Conservation (phyloP, 495 filamentous ascomycete species). For the Neurospora sp. region DNA sequence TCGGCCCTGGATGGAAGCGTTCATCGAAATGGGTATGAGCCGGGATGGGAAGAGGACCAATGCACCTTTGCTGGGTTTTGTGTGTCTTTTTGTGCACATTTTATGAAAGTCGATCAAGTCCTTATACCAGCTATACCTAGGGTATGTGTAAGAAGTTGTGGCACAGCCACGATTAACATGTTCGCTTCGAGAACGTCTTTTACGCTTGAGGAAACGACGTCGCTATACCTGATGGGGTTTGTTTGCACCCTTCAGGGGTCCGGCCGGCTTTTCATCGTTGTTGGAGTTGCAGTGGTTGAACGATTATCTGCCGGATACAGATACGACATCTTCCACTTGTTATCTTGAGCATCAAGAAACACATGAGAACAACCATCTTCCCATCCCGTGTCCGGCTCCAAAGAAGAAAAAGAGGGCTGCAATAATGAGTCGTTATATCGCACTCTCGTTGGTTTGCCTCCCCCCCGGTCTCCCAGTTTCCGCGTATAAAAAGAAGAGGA, state of each 20-base stretch:
- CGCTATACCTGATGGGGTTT: not conserved
- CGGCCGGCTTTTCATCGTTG: not conserved
- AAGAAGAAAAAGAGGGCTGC: not conserved
- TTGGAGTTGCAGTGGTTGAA: not conserved
- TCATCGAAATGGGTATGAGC: not conserved
- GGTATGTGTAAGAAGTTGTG: not conserved
- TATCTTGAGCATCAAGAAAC: not conserved
- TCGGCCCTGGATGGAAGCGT: not conserved
- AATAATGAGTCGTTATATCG: not conserved
- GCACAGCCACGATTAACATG: not conserved
- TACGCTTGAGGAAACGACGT: not conserved
- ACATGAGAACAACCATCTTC: not conserved
- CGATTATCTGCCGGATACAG: not conserved
- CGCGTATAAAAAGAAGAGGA: not conserved
- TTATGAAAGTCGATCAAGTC: not conserved
- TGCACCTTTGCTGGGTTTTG: not conserved
- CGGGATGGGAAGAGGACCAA: not conserved
- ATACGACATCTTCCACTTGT: not conserved
- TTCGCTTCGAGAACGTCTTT: not conserved
- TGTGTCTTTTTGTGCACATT: not conserved
- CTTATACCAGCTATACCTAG: not conserved
- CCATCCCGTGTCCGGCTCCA: not conserved
- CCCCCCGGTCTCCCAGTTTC: not conserved
- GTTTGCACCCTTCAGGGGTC: not conserved
- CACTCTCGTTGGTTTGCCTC: not conserved